Evolutionary conservation across 2,329 filamentous ascomycete species (phyloP).

Genomic region (Verticillium nubilum): DNA sequence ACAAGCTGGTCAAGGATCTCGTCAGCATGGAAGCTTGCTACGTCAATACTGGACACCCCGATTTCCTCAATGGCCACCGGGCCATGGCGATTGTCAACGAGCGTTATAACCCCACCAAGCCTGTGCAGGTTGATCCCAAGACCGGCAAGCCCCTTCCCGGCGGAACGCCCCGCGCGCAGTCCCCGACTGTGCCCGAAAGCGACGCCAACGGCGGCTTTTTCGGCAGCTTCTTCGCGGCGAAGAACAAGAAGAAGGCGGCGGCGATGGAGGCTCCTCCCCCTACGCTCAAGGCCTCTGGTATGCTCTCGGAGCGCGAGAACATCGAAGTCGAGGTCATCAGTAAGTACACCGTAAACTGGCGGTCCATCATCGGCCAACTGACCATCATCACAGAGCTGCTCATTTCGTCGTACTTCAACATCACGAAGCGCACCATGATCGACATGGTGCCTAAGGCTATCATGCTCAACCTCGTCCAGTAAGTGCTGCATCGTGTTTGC

Average conservation of each 20-base stretch:
- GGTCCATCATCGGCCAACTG: background rate
- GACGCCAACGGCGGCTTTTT: conserved; percentile 77
- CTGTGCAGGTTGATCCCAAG: conserved; percentile 95
- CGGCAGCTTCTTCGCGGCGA: conserved; percentile 95
- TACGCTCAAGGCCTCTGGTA: conserved; percentile 89
- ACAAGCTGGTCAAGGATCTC: conserved; percentile 90
- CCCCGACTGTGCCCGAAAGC: conserved; percentile 59
- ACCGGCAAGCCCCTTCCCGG: conserved; percentile 87
- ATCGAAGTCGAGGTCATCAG: conserved; percentile 98
- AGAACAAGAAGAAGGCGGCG: conserved; percentile 99
- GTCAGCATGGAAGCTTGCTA: conserved; percentile 96
- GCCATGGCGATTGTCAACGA: conserved; percentile 99
- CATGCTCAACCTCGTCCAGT: conserved; percentile 96
- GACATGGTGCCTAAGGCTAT: conserved; percentile 99
- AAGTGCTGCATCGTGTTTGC: too few relatives aligned
- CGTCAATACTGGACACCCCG: conserved; percentile 96
- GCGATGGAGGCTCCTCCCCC: conserved; percentile 96
- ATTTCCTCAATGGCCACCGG: conserved; percentile 93
- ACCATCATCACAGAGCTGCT: conserved; percentile 63
- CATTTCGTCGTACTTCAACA: conserved; percentile 96
- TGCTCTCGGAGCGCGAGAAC: conserved; percentile 85
- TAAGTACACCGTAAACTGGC: conserved; percentile 37
- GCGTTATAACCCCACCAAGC: conserved; percentile 73
- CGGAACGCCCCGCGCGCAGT: conserved; percentile 65
- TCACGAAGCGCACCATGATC: conserved; percentile 96